Evolutionary conservation across 129 eudicot species (phyloP).

Genomic region (Deinandra increscens): DNA sequence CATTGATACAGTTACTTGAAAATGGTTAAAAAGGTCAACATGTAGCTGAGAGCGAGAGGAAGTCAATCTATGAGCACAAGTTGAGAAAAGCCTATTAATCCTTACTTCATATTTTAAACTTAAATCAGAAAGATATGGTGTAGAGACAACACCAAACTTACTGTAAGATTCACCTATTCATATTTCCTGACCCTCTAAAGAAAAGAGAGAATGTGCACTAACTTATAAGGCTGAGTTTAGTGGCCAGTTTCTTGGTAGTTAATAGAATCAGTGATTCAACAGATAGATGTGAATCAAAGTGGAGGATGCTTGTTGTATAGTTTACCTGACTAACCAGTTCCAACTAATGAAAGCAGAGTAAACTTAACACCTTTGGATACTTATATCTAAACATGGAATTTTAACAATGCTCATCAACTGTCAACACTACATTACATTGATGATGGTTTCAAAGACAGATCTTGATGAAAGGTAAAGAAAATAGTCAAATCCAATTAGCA

Average conservation of each 20-base stretch:
- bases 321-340: too few relatives aligned
- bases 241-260: not conserved
- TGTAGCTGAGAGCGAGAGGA: too few relatives aligned
- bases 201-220: not conserved
- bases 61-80: too few relatives aligned
- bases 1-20: too few relatives aligned
- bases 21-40: too few relatives aligned
- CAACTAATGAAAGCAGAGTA: too few relatives aligned
- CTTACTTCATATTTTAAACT: too few relatives aligned
- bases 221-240: not conserved
- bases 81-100: too few relatives aligned
- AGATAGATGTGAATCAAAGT: not conserved
- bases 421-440: not conserved
- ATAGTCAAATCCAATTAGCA: not conserved
- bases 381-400: too few relatives aligned
- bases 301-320: not conserved
- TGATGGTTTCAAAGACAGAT: not conserved
- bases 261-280: not conserved
- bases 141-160: constrained; percentile 6
- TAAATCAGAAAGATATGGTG: not conserved
- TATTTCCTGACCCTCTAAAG: not conserved
- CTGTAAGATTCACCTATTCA: not conserved
- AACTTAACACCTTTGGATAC: too few relatives aligned
- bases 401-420: not conserved
- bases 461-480: not conserved